phyloP scores from a whole-genome alignment of 1,284 basidiomycete genomes.

The Malassezia nana region DNA sequence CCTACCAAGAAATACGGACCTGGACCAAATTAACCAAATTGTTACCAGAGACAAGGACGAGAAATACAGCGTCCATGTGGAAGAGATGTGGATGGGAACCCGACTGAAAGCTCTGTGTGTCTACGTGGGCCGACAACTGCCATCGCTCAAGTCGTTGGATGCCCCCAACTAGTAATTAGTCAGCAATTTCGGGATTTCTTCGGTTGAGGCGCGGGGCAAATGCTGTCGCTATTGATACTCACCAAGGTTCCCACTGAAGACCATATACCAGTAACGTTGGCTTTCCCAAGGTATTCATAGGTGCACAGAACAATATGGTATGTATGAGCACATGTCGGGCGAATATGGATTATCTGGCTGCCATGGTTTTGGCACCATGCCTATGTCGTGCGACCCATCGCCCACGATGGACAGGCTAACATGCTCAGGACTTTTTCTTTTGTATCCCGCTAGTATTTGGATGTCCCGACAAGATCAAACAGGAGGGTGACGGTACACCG shows the following conservation, averaged over 20 bases:
- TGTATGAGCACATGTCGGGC: not conserved
- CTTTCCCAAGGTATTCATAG: not conserved
- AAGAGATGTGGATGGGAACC: slow-evolving; percentile 16
- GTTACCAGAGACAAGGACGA: not conserved
- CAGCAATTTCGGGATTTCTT: not conserved
- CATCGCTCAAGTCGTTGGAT: not conserved
- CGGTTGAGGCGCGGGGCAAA: not conserved
- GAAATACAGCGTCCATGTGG: not conserved
- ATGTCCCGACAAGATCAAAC: slow-evolving; percentile 44
- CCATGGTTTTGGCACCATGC: not conserved
- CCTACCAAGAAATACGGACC: slow-evolving; percentile 69
- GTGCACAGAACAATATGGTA: not conserved
- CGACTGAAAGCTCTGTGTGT: slow-evolving; percentile 13
- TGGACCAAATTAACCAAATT: slow-evolving; percentile 60
- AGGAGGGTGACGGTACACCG: slow-evolving; percentile 36
- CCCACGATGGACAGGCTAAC: not conserved
- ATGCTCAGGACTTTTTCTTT: slow-evolving; percentile 31
- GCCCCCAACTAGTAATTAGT: not conserved
- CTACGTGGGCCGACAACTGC: not conserved
- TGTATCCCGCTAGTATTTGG: slow-evolving; percentile 43
- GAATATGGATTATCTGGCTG: not conserved
- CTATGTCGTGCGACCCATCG: not conserved
- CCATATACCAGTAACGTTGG: not conserved
- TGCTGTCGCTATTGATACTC: not conserved
- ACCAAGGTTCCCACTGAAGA: not conserved